Conservation (phyloP, 1,139 yeast genomes). For the Candida labiduridarum region DNA sequence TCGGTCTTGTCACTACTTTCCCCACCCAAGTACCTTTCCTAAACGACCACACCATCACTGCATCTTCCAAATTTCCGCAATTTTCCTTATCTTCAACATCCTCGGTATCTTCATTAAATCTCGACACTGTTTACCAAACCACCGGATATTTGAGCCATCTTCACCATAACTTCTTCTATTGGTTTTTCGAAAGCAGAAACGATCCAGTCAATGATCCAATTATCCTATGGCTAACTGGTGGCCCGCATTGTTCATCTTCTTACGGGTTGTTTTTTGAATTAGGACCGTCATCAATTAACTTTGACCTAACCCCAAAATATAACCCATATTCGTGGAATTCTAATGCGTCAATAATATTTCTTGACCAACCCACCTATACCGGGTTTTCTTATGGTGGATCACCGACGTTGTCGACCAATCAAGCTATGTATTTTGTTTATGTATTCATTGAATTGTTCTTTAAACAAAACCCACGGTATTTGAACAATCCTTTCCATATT, state of each 20-base stretch:
- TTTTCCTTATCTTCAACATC: background rate
- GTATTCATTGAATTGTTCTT: slow-evolving; percentile 77
- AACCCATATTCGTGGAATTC: slow-evolving; percentile 88
- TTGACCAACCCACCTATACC: slow-evolving; percentile 94
- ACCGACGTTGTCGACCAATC: slow-evolving; percentile 58
- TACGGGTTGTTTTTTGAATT: slow-evolving; percentile 91
- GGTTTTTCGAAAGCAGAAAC: slow-evolving; percentile 90
- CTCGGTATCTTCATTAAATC: background rate
- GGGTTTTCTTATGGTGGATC: slow-evolving; percentile 73
- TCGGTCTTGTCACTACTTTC: background rate
- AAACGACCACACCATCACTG: background rate
- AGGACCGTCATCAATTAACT: slow-evolving; percentile 79
- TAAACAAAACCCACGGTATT: slow-evolving; percentile 68
- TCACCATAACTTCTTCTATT: slow-evolving; percentile 61
- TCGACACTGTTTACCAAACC: slow-evolving; percentile 1
- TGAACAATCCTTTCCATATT: slow-evolving; percentile 65
- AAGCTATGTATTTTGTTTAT: slow-evolving; percentile 78
- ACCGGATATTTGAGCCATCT: background rate
- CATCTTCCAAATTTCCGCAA: background rate
- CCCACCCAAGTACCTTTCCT: background rate
- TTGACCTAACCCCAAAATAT: slow-evolving; percentile 65
- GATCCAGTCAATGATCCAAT: slow-evolving; percentile 87
- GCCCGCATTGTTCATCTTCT: slow-evolving; percentile 88
- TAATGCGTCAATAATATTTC: slow-evolving; percentile 86
- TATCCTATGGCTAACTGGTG: slow-evolving; percentile 87